Percentiles rank a stretch among this genome's conserved stretches.
Evolutionary conservation across 2,329 filamentous ascomycete species (phyloP).

Genomic region (Paracamarosporium sp.): DNA sequence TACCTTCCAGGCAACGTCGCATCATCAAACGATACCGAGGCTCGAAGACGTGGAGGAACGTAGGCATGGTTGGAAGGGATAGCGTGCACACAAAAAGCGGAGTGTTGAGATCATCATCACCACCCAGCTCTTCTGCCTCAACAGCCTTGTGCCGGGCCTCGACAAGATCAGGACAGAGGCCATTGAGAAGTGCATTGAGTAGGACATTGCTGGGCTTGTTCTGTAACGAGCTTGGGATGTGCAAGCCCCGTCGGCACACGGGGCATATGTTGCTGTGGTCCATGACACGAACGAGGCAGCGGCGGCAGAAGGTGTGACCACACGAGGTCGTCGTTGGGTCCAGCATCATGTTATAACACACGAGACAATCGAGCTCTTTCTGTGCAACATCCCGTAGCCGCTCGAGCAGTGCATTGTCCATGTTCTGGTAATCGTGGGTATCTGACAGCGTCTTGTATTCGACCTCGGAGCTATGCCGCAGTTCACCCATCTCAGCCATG

Average conservation of each 20-base stretch:
- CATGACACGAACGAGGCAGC: constrained; percentile 76
- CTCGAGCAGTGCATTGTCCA: constrained; percentile 61
- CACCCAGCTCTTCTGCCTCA: constrained; percentile 63
- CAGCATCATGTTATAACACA: constrained; percentile 82
- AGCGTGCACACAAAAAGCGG: constrained; percentile 81
- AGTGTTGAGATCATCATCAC: constrained; percentile 64
- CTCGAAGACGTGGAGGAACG: constrained; percentile 90
- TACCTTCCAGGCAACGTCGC: constrained; percentile 74
- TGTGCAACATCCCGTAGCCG: constrained; percentile 68
- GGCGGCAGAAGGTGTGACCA: constrained; percentile 87
- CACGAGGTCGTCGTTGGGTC: constrained; percentile 86
- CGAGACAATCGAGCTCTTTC: constrained; percentile 82
- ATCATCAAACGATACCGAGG: constrained; percentile 93
- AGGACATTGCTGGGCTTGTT: constrained; percentile 66
- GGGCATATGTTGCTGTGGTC: constrained; percentile 82
- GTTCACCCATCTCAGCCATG: constrained; percentile 67
- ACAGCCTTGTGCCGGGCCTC: constrained; percentile 63
- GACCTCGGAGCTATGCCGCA: constrained; percentile 65
- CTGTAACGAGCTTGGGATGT: constrained; percentile 57
- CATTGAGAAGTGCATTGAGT: constrained; percentile 67
- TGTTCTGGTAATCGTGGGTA: constrained; percentile 42
- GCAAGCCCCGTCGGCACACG: constrained; percentile 74
- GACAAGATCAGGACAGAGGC: constrained; percentile 72
- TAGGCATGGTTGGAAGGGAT: constrained; percentile 80
- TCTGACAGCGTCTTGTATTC: constrained; percentile 53